These are phyloP conservation scores for Narthecium ossifragum DNA, from an alignment of 106 monocot genomes.

Conservation along the genomic window DNA sequence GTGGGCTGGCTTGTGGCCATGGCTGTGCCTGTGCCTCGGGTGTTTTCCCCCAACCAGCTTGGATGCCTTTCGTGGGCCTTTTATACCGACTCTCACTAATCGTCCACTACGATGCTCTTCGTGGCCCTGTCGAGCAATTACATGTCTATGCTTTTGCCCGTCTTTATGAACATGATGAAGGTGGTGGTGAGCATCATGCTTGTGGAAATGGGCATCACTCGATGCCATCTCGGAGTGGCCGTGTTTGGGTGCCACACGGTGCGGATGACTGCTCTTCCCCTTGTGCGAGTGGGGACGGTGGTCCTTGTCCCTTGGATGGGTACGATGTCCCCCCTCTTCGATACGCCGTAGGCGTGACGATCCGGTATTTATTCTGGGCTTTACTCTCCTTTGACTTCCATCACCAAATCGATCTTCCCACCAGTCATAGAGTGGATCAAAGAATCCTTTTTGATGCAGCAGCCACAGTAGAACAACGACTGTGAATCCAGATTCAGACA, in stretches of 20 bases:
- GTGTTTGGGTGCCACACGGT: slow-evolving; percentile 18
- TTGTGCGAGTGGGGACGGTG: slow-evolving; percentile 6
- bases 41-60: no score
- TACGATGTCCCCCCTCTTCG: slow-evolving; percentile 7
- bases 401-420: slow-evolving; percentile 38
- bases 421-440: slow-evolving; percentile 70
- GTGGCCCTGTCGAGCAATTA: no score
- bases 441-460: slow-evolving; percentile 85
- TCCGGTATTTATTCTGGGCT: slow-evolving; percentile 15
- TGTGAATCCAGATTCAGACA: slow-evolving; percentile 18
- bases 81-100: no score
- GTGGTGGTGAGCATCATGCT: slow-evolving; percentile 2
- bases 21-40: no score
- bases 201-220: slow-evolving; percentile 12
- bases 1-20: no score
- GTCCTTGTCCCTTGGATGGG: slow-evolving; percentile 4
- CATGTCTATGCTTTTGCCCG: slow-evolving; percentile 27
- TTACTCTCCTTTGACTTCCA: slow-evolving; percentile 8
- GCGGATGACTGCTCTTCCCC: slow-evolving; percentile 9
- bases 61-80: no score
- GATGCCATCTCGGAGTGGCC: background rate
- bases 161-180: slow-evolving; percentile 19
- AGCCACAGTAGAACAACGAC: slow-evolving; percentile 70
- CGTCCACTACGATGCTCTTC: no score
- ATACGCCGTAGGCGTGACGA: background rate